A percentile compares a stretch with the other conserved stretches of the same genome.
Evolutionary conservation across 768 basidiomycete genomes (phyloP).

Genomic region (Trametes punicea): DNA sequence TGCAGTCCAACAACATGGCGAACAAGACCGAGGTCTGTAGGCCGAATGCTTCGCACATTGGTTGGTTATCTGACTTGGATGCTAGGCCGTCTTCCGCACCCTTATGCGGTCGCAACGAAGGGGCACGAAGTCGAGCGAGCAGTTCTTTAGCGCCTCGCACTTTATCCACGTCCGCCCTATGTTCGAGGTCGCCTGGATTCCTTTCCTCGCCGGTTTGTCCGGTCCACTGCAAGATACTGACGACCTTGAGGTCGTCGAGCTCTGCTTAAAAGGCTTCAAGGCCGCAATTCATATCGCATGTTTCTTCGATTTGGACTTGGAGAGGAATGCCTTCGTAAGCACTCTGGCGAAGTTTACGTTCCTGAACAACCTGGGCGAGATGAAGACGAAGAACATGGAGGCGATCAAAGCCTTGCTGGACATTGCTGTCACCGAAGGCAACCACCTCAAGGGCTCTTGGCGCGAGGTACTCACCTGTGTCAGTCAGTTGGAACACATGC

Average conservation of each 20-base stretch:
- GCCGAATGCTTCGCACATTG: background rate
- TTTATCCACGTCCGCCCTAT: constrained; percentile 96
- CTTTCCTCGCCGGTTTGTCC: constrained; percentile 93
- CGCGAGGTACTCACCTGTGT: constrained; percentile 95
- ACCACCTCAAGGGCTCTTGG: constrained; percentile 94
- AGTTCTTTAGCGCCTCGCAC: constrained; percentile 96
- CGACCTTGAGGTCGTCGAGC: constrained; percentile 86
- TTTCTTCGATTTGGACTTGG: constrained; percentile 94
- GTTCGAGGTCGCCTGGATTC: constrained; percentile 99
- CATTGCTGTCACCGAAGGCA: constrained; percentile 94
- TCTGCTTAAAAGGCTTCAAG: constrained; percentile 95
- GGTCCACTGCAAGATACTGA: constrained; percentile 94
- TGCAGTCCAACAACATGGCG: constrained; percentile 95
- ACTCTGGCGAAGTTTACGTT: constrained; percentile 97
- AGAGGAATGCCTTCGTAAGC: constrained; percentile 98
- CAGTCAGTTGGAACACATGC: constrained; percentile 98
- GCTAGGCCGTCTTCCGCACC: constrained; percentile 84
- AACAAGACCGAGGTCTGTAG: constrained; percentile 85
- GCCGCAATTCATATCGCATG: constrained; percentile 95
- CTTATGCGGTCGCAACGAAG: constrained; percentile 92
- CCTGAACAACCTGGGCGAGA: constrained; percentile 95
- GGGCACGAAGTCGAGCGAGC: constrained; percentile 70
- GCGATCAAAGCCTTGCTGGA: constrained; percentile 95
- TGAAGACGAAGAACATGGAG: constrained; percentile 99
- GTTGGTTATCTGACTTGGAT: background rate